Evolutionary conservation across 1,139 yeast species (phyloP).

Genomic region (Suhomyces kunorum): DNA sequence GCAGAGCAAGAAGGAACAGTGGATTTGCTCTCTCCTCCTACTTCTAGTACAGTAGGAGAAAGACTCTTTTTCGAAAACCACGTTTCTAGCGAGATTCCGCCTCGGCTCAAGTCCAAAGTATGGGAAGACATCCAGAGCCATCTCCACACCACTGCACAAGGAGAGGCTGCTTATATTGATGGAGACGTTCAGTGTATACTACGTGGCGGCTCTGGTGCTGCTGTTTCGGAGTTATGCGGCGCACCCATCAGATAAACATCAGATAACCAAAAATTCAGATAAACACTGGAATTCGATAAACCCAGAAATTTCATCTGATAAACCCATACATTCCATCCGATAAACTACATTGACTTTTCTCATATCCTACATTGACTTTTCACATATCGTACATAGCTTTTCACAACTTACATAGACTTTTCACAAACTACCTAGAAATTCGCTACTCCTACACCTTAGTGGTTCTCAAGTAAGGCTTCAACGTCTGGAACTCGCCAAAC

Average conservation of each 20-base stretch:
- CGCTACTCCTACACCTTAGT: constrained; percentile 8
- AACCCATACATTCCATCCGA: too few species aligned
- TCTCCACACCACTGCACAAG: constrained; percentile 30
- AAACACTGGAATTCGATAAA: too few species aligned
- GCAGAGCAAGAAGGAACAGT: constrained; percentile 30
- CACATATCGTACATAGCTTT: too few species aligned
- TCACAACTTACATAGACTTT: too few species aligned
- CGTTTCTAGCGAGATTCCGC: constrained; percentile 20
- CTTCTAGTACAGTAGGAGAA: constrained; percentile 28
- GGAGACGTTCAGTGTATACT: constrained; percentile 14
- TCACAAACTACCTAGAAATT: background rate
- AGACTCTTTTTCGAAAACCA: constrained; percentile 30
- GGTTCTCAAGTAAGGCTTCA: constrained; percentile 69
- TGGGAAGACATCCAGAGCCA: constrained; percentile 35
- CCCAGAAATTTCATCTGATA: too few species aligned
- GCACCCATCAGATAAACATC: constrained; percentile 7
- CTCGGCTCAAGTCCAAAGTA: constrained; percentile 34
- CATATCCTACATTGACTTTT: too few species aligned
- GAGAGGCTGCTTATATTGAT: constrained; percentile 25
- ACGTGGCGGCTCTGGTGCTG: constrained; percentile 6
- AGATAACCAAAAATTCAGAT: too few species aligned
- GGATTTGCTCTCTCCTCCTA: constrained; percentile 30
- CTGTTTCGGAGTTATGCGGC: constrained; percentile 7
- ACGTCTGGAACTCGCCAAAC: constrained; percentile 73
- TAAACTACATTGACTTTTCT: too few species aligned